Conservation (phyloP, 352 stramenopile genomes). For the Aphanomyces stellatus region DNA sequence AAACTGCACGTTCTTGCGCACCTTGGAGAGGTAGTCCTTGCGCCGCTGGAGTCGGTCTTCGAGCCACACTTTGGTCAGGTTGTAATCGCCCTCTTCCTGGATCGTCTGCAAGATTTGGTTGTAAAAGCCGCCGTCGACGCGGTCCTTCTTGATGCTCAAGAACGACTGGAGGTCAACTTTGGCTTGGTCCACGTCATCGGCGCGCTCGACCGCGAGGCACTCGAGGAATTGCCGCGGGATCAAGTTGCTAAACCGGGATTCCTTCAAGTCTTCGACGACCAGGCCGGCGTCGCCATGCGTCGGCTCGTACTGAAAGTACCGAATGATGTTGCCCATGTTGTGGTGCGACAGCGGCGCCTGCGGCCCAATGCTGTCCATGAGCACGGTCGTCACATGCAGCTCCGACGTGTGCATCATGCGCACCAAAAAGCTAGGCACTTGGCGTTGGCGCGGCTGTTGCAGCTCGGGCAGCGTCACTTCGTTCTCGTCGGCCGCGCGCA, state of each 20-base stretch:
- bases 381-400: conserved; percentile 78
- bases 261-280: conserved; percentile 77
- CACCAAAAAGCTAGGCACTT: background rate
- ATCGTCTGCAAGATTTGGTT: conserved; percentile 82
- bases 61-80: conserved; percentile 66
- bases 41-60: conserved; percentile 65
- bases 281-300: conserved; percentile 68
- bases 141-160: conserved; percentile 81
- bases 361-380: conserved; percentile 70
- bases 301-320: conserved; percentile 84
- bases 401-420: conserved; percentile 36
- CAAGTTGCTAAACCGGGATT: conserved; percentile 65
- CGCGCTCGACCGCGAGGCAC: conserved; percentile 60
- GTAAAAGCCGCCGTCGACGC: conserved; percentile 75
- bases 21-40: conserved; percentile 72
- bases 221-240: conserved; percentile 78
- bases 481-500: conserved; percentile 70
- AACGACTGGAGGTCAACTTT: conserved; percentile 69
- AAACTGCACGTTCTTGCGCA: conserved; percentile 80
- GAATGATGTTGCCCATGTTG: conserved; percentile 85
- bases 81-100: conserved; percentile 74
- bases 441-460: background rate
- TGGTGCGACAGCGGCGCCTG: conserved; percentile 75
- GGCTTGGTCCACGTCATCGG: conserved; percentile 71
- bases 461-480: conserved; percentile 9